phyloP scores from a whole-genome alignment of 495 filamentous ascomycete genomes.

The Astrothelium subdiscretum region DNA sequence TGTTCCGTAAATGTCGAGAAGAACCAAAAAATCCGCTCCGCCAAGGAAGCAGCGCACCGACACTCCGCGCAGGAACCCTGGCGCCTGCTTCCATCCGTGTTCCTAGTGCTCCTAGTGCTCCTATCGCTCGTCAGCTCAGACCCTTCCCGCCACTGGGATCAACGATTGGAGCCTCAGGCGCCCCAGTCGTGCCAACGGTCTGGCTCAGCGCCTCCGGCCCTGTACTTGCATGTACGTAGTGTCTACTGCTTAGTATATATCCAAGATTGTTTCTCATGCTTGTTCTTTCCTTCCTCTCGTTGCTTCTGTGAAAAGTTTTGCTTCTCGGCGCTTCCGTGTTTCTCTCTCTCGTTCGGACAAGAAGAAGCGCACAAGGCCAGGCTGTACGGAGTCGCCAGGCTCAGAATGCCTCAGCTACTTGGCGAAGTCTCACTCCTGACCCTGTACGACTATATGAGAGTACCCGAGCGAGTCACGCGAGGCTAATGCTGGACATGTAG shows the following conservation, averaged over 20 bases:
- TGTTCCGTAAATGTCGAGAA: too few relatives aligned
- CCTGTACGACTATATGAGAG: constrained; percentile 44
- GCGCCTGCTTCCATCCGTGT: too few relatives aligned
- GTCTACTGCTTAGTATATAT: background rate
- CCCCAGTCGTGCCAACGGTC: background rate
- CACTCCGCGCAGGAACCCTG: background rate
- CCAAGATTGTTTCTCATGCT: background rate
- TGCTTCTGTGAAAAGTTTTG: background rate
- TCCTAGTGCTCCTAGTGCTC: too few relatives aligned
- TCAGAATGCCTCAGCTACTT: constrained; percentile 59
- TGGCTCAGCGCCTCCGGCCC: background rate
- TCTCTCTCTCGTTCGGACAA: background rate
- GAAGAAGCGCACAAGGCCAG: background rate
- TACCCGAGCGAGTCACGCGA: background rate
- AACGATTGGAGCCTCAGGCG: background rate
- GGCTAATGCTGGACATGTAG: constrained; percentile 31
- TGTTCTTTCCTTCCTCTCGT: background rate
- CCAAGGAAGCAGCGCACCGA: background rate
- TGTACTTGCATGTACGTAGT: background rate
- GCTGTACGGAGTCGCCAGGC: background rate
- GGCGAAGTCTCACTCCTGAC: constrained; percentile 72
- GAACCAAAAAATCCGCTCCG: background rate
- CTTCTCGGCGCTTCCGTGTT: background rate
- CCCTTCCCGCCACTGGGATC: background rate
- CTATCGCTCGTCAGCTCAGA: background rate